Evolutionary conservation across 2,329 filamentous ascomycete species (phyloP).

Genomic region (Pseudogymnoascus sp.): DNA sequence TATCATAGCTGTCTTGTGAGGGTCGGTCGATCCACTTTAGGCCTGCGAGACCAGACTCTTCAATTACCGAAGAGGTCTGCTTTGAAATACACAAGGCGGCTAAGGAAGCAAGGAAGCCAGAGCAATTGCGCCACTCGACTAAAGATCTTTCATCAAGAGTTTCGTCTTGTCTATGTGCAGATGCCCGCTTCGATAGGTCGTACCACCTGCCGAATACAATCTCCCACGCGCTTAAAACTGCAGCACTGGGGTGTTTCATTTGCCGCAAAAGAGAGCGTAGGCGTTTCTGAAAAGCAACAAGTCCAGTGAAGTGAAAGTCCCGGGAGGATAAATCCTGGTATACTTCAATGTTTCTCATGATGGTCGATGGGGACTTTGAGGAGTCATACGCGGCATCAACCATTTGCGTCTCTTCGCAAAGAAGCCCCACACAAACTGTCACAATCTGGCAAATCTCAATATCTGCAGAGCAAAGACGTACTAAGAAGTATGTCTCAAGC

Average conservation of each 20-base stretch:
- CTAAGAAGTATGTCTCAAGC: conserved; percentile 55
- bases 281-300: conserved; percentile 64
- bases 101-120: conserved; percentile 60
- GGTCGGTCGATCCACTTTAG: conserved; percentile 59
- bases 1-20: conserved; percentile 52
- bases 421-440: conserved; percentile 53
- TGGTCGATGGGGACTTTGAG: conserved; percentile 42
- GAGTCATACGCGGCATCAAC: conserved; percentile 45
- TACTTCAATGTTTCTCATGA: conserved; percentile 54
- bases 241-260: conserved; percentile 55
- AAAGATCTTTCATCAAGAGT: conserved; percentile 48
- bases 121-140: conserved; percentile 62
- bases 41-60: conserved; percentile 50
- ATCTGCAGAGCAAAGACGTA: conserved; percentile 58
- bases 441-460: conserved; percentile 59
- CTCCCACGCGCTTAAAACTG: conserved; percentile 63
- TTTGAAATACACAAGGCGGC: conserved; percentile 59
- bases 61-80: conserved; percentile 44
- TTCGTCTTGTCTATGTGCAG: conserved; percentile 41
- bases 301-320: conserved; percentile 58
- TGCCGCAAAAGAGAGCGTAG: conserved; percentile 52
- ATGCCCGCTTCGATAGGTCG: conserved; percentile 55
- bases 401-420: conserved; percentile 54
- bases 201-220: conserved; percentile 59
- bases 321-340: conserved; percentile 57